phyloP scores from a whole-genome alignment of 2,329 filamentous ascomycete genomes.

The Trichocomaceae sp. region DNA sequence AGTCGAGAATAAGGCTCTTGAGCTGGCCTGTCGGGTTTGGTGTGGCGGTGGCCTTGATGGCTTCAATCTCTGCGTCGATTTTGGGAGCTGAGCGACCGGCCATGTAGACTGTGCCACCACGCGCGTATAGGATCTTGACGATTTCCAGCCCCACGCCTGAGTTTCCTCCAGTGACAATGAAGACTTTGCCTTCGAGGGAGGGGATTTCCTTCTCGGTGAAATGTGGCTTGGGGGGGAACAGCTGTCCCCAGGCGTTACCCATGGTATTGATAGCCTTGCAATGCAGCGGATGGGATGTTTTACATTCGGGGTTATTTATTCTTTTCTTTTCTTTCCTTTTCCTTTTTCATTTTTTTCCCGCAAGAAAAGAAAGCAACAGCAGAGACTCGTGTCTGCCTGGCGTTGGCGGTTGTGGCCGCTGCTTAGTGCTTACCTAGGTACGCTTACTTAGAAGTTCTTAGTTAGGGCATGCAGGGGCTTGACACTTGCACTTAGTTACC shows the following conservation, averaged over 20 bases:
- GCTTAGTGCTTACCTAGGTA: no score
- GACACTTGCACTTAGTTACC: no score
- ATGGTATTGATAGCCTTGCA: not conserved
- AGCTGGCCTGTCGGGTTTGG: conserved; percentile 28
- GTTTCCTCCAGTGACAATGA: conserved; percentile 23
- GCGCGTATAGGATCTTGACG: conserved; percentile 19
- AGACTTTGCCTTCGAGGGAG: conserved; percentile 19
- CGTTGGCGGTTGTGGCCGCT: no score
- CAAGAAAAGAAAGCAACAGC: no score
- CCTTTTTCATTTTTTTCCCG: no score
- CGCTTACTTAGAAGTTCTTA: no score
- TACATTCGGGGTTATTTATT: no score
- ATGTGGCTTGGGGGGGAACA: not conserved
- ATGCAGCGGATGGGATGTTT: not conserved
- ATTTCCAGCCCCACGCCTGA: conserved; percentile 22
- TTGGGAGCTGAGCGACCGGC: conserved; percentile 14
- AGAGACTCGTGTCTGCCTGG: no score
- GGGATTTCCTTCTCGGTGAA: conserved; percentile 5
- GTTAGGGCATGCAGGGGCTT: no score
- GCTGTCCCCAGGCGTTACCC: not conserved
- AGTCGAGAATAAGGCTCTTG: conserved; percentile 45
- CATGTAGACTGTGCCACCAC: conserved; percentile 21
- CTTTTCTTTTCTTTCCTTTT: not conserved
- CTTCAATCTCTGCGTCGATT: conserved; percentile 25
- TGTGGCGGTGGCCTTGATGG: not conserved